Percentiles rank a stretch among this genome's conserved stretches.
These are phyloP conservation scores for Penicillium cataractarum DNA, from an alignment of 495 filamentous ascomycete species.

Conservation along the genomic window DNA sequence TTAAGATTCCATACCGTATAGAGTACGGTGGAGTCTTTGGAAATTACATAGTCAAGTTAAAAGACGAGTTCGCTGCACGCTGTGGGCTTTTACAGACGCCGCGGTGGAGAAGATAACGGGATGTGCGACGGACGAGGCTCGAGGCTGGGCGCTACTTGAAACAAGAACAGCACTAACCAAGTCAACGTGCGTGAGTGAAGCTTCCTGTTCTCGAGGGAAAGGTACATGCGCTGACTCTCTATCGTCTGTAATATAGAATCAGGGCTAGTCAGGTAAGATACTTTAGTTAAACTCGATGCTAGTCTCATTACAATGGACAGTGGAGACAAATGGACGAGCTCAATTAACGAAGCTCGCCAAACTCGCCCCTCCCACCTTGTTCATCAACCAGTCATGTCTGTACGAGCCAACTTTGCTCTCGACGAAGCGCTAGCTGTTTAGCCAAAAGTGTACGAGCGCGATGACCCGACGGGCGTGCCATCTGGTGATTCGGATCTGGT, in stretches of 20 bases:
- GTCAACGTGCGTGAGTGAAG: not conserved
- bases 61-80: not conserved
- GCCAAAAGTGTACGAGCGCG: not conserved
- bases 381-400: not conserved
- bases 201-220: not conserved
- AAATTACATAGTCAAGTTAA: not conserved
- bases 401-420: not conserved
- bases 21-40: not conserved
- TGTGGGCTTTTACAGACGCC: not conserved
- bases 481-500: not conserved
- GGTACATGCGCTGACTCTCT: not conserved
- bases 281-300: not conserved
- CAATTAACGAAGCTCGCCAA: not conserved
- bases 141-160: constrained; percentile 16
- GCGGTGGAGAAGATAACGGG: not conserved
- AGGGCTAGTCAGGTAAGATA: not conserved
- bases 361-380: not conserved
- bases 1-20: not conserved
- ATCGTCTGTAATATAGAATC: not conserved
- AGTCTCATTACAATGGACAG: not conserved
- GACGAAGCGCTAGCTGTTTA: not conserved
- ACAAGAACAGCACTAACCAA: not conserved
- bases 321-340: not conserved
- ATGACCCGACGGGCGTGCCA: not conserved
- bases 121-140: constrained; percentile 4